Percentiles rank a stretch among this genome's conserved stretches.
These are phyloP conservation scores for Chaetomiaceae sp. DNA, from an alignment of 2,329 filamentous ascomycete species.

Conservation along the genomic window DNA sequence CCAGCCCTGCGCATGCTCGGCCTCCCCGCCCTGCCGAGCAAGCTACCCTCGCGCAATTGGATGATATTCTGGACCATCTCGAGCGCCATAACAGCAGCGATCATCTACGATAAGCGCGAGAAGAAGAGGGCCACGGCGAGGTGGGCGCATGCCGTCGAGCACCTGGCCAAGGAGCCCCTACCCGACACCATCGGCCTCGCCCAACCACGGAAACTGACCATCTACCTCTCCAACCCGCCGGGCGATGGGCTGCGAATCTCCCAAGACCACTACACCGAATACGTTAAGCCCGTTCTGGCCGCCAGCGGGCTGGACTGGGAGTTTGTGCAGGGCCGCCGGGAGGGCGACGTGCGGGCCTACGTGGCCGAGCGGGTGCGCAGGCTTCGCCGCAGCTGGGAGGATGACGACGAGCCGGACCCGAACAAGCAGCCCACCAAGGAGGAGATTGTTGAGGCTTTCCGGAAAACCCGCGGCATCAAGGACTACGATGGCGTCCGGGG, in stretches of 20 bases:
- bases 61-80: conserved; percentile 85
- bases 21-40: conserved; percentile 73
- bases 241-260: conserved; percentile 76
- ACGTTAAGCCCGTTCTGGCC: conserved; percentile 87
- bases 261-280: conserved; percentile 95
- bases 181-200: conserved; percentile 46
- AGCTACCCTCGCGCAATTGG: conserved; percentile 94
- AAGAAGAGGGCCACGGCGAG: conserved; percentile 79
- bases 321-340: conserved; percentile 82
- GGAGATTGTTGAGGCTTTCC: conserved; percentile 54
- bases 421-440: conserved; percentile 49
- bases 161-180: conserved; percentile 74
- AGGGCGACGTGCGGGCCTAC: conserved; percentile 86
- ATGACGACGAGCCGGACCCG: conserved; percentile 32
- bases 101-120: conserved; percentile 89
- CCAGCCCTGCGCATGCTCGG: conserved; percentile 75
- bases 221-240: conserved; percentile 81
- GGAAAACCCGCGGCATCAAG: conserved; percentile 59
- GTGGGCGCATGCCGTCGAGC: conserved; percentile 80
- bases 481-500: conserved; percentile 71
- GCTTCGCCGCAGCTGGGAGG: conserved; percentile 53
- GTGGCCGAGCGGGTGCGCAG: conserved; percentile 82
- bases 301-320: conserved; percentile 93
- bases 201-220: conserved; percentile 73
- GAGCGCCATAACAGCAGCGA: conserved; percentile 67